Percentiles rank a stretch among this genome's conserved stretches.
Conservation (phyloP, 441 rosid genomes). For the Dalechampia spathulata region DNA sequence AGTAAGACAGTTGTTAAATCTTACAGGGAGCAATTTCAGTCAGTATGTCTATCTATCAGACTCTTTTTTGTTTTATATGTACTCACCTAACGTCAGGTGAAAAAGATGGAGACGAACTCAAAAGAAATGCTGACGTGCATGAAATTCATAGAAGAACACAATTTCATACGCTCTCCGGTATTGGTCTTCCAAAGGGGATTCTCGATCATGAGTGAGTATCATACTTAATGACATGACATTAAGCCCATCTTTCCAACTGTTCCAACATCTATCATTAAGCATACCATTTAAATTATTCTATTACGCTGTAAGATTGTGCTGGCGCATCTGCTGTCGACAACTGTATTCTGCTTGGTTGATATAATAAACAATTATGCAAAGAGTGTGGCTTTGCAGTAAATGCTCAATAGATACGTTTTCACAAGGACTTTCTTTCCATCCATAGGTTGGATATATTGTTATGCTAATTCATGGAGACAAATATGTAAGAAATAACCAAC, state of each 20-base stretch:
- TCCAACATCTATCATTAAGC: neutral
- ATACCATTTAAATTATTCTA: neutral
- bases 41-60: conserved; percentile 82
- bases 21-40: conserved; percentile 84
- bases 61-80: conserved; percentile 64
- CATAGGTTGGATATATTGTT: neutral
- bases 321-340: no score
- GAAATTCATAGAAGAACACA: conserved; percentile 72
- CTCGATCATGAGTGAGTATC: conserved; percentile 66
- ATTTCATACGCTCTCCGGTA: conserved; percentile 43
- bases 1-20: conserved; percentile 20
- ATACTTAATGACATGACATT: neutral
- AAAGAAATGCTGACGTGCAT: conserved; percentile 71
- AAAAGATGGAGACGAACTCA: conserved; percentile 68
- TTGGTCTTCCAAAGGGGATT: conserved; percentile 55
- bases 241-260: neutral
- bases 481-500: neutral
- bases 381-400: neutral
- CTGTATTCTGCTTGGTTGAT: no score
- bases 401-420: neutral
- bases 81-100: conserved; percentile 80
- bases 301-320: neutral
- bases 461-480: neutral
- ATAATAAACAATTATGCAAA: no score
- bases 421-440: neutral